Base-by-base conservation (phyloP, 2,329 filamentous ascomycete genomes). In the Cryphonectria carpinicola region DNA sequence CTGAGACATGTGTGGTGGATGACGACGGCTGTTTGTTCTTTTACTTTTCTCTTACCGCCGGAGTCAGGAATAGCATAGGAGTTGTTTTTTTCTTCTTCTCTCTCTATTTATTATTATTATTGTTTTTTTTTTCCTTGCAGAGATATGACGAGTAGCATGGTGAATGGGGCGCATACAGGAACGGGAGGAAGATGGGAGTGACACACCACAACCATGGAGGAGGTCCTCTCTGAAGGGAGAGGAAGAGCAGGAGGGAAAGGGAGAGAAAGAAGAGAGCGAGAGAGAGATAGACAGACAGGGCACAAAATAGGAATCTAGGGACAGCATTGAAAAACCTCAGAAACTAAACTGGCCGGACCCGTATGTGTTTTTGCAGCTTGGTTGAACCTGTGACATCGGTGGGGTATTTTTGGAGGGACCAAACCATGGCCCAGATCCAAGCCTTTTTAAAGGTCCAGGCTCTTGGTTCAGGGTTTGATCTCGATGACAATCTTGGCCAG, bases 51-150 rank as follows among this genome's bases (percentile, higher is more conserved):
- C 66, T 71, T 69, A 68, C 68, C 67, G 65, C 60, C 61, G 70
- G 70, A 70, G 70, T 72, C 68, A 61, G 70, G 70, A 70, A 69
- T 72, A 72, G 70, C 70, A 72, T 72, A 67, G 68, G 70, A 70
- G 65, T 70, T 72, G 68, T 65, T 68, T 61, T 72, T 69, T 65
- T 66, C 60, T 65, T 68, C 54, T 72, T 69, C 65, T 66, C 60
- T 70, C 62, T 71, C 63, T 70, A 71, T 65, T 65, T 70, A 62
- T 71, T 69, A 67, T 37, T 64, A 43, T 46, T 46, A 39, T 17
- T 28, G 13, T 62, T 70, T 69, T 69, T 69, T 67, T 67, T 58
- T 72, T 66, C 63, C 58, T 49, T 71, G 37, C 70, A 63, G 67
- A 66, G 52, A 49, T 70, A 63, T 39, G 62, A 60, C 60, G 61